Evolutionary conservation across 2,329 filamentous ascomycete genomes (phyloP).

Genomic region (Phoma sp.): DNA sequence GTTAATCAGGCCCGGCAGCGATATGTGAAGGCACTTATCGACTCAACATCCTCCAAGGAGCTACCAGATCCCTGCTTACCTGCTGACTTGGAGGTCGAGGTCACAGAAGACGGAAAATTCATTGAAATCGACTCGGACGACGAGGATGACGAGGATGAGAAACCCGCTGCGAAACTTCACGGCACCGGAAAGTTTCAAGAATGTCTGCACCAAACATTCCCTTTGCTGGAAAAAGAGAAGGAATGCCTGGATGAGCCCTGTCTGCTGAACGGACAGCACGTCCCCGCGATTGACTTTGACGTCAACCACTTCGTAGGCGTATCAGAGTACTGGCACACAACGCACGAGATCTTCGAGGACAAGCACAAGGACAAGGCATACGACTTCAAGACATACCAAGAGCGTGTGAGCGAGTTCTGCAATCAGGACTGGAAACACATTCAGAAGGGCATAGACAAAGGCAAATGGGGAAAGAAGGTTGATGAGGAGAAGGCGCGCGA

Average conservation of each 20-base stretch:
- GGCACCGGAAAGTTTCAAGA: conserved; percentile 89
- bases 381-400: conserved; percentile 88
- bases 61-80: conserved; percentile 93
- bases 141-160: conserved; percentile 29
- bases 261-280: conserved; percentile 87
- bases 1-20: conserved; percentile 88
- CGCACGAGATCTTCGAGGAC: conserved; percentile 88
- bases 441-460: conserved; percentile 66
- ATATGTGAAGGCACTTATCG: conserved; percentile 79
- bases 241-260: conserved; percentile 85
- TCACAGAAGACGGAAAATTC: conserved; percentile 73
- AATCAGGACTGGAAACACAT: conserved; percentile 82
- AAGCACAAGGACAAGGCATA: conserved; percentile 81
- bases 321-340: conserved; percentile 99
- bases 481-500: conserved; percentile 77
- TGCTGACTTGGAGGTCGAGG: conserved; percentile 74
- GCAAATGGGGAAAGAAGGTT: conserved; percentile 79
- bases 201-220: conserved; percentile 82
- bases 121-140: conserved; percentile 56
- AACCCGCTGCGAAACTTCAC: conserved; percentile 63
- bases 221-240: conserved; percentile 86
- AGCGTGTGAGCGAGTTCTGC: conserved; percentile 85
- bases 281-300: conserved; percentile 94
- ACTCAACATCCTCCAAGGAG: conserved; percentile 70
- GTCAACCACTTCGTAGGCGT: conserved; percentile 98